Base-by-base conservation (phyloP, 1,284 basidiomycete species). In the Pholiota adiposa region DNA sequence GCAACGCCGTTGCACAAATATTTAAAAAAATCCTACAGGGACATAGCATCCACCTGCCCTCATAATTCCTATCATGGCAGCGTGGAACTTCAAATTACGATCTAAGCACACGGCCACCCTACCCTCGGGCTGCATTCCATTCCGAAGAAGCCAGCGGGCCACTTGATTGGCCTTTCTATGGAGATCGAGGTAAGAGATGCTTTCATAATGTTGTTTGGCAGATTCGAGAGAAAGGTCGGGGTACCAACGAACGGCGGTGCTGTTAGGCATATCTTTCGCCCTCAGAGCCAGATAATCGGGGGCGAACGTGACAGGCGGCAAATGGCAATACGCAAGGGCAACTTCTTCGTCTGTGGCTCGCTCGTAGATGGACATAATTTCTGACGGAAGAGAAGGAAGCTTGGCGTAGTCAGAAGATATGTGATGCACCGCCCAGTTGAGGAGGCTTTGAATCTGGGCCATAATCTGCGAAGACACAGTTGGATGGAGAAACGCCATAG, bases 11-110 rank as follows among this genome's bases (percentile, higher is more conserved):
- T 7, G 23, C 11, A 34, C 11, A 38, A 31, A 23, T 25, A 14
- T 27, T 18, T 2, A 31, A 1, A 14, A n/a, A 11, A 36, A 11
- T 16, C 55, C 8, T 51, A 84, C 83, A 25, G 83, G 81, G 51
- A 84, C 83, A 67, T 85, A 85, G 54, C 83, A 84, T 38, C 77
- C 82, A 38, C 84, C 83, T 34, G 82, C 78, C 50, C 79, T 80
- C 59, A 83, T 73, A 34, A 84, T 76, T 8, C 79, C 83, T 48
- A 82, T 73, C 60, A 82, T 72, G 8, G 77, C 74, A 21, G 78
- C 66, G 50, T 84, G 79, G 62, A 82, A 85, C 54, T 73, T 61
- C 21, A 78, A 63, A 50, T 81, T 73, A 18, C 83, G 76, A 52
- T 75, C 67, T 71, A 82, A 77, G 59, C 80, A 84, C 50, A 85